Evolutionary conservation across 495 filamentous ascomycete genomes (phyloP).

Genomic region (Xylaria longipes): DNA sequence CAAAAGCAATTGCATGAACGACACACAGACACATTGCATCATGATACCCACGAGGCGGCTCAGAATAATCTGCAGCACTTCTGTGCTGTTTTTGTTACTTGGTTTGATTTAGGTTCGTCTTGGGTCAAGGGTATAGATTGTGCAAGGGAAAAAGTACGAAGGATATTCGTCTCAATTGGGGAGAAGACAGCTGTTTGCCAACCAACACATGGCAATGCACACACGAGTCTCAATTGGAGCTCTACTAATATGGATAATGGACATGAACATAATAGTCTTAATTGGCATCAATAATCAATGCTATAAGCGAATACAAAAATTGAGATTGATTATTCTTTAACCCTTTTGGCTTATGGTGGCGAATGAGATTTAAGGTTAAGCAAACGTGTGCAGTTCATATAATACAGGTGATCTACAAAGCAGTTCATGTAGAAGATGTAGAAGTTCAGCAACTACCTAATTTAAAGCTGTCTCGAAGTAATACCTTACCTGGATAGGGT

Average conservation of each 20-base stretch:
- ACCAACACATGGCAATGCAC: not conserved
- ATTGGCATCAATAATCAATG: not conserved
- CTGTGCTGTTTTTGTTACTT: not conserved
- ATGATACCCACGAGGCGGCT: constrained; percentile 22
- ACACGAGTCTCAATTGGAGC: not conserved
- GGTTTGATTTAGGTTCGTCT: not conserved
- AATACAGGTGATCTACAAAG: not conserved
- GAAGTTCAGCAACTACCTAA: not conserved
- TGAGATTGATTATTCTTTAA: not conserved
- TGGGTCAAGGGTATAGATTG: not conserved
- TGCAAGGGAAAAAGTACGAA: not conserved
- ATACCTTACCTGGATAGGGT: too few species aligned
- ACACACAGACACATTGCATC: not conserved
- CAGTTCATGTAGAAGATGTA: not conserved
- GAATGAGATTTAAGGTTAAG: not conserved
- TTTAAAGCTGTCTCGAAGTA: not conserved
- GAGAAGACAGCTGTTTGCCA: not conserved
- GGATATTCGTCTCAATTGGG: not conserved
- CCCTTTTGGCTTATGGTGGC: not conserved
- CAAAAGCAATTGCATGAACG: not conserved
- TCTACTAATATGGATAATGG: constrained; percentile 5
- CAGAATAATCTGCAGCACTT: not conserved
- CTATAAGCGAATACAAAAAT: not conserved
- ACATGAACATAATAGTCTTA: constrained; percentile 2
- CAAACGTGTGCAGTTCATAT: not conserved